Evolutionary conservation across 768 basidiomycete species (phyloP).

Genomic region (Hysterangium stoloniferum): DNA sequence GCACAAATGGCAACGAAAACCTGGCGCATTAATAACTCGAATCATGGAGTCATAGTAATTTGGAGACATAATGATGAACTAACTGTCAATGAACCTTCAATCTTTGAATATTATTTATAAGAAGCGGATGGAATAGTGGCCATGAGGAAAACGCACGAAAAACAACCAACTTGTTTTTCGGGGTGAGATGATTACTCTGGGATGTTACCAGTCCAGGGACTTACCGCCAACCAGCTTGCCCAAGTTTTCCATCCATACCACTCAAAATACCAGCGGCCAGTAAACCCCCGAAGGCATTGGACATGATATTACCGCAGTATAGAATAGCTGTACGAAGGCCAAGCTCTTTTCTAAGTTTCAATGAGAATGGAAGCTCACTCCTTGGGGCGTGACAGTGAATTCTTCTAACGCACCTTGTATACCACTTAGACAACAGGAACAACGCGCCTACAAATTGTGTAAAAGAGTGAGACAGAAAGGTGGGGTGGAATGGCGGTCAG

Average conservation of each 20-base stretch:
- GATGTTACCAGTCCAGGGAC: conserved; percentile 15
- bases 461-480: background rate
- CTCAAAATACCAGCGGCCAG: conserved; percentile 71
- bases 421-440: conserved; percentile 33
- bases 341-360: conserved; percentile 69
- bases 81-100: conserved; percentile 37
- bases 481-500: too few relatives aligned
- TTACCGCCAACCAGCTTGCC: conserved; percentile 67
- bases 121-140: background rate
- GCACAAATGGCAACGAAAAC: conserved; percentile 41
- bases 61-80: background rate
- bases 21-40: background rate
- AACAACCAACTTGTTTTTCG: conserved; percentile 37
- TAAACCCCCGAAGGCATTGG: conserved; percentile 76
- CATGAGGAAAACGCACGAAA: conserved; percentile 15
- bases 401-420: conserved; percentile 27
- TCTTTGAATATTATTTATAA: conserved; percentile 13
- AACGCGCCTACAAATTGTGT: conserved; percentile 21
- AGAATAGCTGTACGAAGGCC: conserved; percentile 62
- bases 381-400: conserved; percentile 23
- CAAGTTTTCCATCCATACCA: conserved; percentile 60
- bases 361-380: conserved; percentile 26
- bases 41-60: background rate
- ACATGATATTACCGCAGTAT: conserved; percentile 65
- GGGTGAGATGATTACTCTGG: conserved; percentile 6